Conservation (phyloP, 2,329 filamentous ascomycete species). For the Cercospora citrullina region DNA sequence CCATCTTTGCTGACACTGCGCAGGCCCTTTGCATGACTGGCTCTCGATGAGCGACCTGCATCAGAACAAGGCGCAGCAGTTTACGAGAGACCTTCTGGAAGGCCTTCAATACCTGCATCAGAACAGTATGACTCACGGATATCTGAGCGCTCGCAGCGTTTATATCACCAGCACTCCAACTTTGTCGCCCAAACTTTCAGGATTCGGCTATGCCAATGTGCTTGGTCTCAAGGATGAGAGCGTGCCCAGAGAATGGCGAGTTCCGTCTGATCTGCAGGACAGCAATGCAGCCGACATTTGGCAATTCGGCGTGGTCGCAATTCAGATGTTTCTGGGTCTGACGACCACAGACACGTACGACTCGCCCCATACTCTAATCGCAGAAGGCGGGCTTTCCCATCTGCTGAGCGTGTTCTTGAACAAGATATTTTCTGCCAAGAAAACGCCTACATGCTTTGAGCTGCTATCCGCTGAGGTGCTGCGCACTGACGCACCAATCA, state of each 20-base stretch:
- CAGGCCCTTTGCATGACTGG: conserved; percentile 75
- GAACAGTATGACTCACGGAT: conserved; percentile 71
- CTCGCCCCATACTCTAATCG: conserved; percentile 73
- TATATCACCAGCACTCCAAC: conserved; percentile 29
- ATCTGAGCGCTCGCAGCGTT: conserved; percentile 27
- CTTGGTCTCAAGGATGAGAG: conserved; percentile 49
- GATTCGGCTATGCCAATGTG: conserved; percentile 69
- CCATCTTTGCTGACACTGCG: not conserved
- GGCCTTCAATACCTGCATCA: conserved; percentile 84
- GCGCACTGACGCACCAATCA: conserved; percentile 50
- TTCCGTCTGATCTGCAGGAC: conserved; percentile 15
- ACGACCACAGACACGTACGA: conserved; percentile 74
- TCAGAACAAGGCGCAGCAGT: conserved; percentile 75
- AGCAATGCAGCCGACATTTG: conserved; percentile 80
- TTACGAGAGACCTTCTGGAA: conserved; percentile 89
- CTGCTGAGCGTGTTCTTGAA: conserved; percentile 76
- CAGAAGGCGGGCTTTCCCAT: conserved; percentile 69
- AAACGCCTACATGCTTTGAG: conserved; percentile 79
- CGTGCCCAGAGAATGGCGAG: conserved; percentile 29
- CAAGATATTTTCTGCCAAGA: conserved; percentile 86
- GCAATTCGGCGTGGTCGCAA: conserved; percentile 87
- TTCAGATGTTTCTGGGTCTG: conserved; percentile 92
- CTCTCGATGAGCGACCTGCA: conserved; percentile 72
- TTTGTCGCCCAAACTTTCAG: conserved; percentile 65
- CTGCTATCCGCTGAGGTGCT: conserved; percentile 60